Evolutionary conservation across 1,139 yeast species (phyloP).

Genomic region (Diutina ranongensis): DNA sequence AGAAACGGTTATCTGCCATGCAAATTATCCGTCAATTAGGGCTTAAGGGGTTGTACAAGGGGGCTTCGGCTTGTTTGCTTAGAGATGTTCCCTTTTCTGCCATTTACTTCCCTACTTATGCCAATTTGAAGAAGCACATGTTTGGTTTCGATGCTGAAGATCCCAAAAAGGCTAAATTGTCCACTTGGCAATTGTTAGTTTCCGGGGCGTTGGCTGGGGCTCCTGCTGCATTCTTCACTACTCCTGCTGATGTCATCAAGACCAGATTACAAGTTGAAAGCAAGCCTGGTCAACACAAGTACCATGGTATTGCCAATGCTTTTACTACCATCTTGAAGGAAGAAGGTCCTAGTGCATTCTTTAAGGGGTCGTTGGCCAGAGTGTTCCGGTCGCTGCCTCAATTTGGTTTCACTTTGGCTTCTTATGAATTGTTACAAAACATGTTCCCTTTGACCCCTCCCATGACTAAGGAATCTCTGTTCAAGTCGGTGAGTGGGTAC

Average conservation of each 20-base stretch:
- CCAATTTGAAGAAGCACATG: conserved; percentile 74
- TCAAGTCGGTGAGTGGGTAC: conserved; percentile 34
- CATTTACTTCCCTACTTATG: conserved; percentile 94
- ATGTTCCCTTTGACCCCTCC: conserved; percentile 37
- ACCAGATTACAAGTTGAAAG: conserved; percentile 88
- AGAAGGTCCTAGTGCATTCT: conserved; percentile 71
- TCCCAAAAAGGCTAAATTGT: conserved; percentile 40
- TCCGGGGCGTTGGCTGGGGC: conserved; percentile 97
- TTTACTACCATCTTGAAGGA: conserved; percentile 61
- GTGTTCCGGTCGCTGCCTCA: conserved; percentile 94
- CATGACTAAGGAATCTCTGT: conserved; percentile 32
- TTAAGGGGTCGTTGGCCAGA: conserved; percentile 95
- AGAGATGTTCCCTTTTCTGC: conserved; percentile 97
- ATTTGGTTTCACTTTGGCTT: conserved; percentile 94
- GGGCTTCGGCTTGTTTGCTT: conserved; percentile 82
- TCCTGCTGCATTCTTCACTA: conserved; percentile 93
- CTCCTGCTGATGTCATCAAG: conserved; percentile 94
- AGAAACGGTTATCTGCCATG: conserved; percentile 45
- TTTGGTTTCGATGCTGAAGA: conserved; percentile 74
- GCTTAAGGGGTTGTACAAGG: conserved; percentile 76
- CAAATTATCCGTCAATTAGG: conserved; percentile 75
- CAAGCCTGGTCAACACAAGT: conserved; percentile 64
- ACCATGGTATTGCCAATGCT: conserved; percentile 70
- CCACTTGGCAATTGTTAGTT: conserved; percentile 70
- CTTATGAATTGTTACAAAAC: conserved; percentile 70